A percentile compares a stretch with the other conserved stretches of the same genome.
Conservation (phyloP, 2,329 filamentous ascomycete genomes). For the Lecanicillium sp. region DNA sequence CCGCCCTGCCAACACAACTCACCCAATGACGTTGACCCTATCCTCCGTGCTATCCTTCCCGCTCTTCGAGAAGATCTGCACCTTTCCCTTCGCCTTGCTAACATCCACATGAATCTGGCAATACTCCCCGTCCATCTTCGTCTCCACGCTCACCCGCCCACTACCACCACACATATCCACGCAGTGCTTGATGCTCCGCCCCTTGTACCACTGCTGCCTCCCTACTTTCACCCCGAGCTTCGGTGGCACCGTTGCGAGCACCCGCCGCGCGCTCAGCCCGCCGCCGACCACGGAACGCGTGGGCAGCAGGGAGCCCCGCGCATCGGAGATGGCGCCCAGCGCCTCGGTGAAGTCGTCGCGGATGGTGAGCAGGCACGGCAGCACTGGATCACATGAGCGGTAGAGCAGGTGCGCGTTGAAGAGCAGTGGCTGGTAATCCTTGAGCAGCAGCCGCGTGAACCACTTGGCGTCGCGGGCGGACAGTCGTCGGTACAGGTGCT, state of each 20-base stretch:
- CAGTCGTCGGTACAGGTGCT: constrained; percentile 52
- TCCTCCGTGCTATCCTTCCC: constrained; percentile 82
- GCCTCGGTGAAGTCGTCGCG: constrained; percentile 62
- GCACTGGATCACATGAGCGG: constrained; percentile 57
- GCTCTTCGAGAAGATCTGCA: constrained; percentile 88
- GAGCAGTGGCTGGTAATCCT: constrained; percentile 63
- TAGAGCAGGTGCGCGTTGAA: constrained; percentile 54
- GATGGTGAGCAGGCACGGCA: constrained; percentile 65
- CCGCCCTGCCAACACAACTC: constrained; percentile 18
- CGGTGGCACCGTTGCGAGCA: constrained; percentile 40
- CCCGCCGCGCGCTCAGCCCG: constrained; percentile 15
- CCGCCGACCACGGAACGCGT: constrained; percentile 15
- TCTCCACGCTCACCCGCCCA: constrained; percentile 64
- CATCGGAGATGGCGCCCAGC: constrained; percentile 43
- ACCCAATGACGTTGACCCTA: constrained; percentile 53
- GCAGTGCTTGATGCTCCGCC: constrained; percentile 68
- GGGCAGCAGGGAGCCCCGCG: constrained; percentile 19
- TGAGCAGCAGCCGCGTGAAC: constrained; percentile 75
- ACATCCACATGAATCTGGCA: constrained; percentile 81
- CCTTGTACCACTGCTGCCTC: constrained; percentile 58
- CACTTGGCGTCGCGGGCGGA: constrained; percentile 73
- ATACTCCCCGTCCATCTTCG: constrained; percentile 85
- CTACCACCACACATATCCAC: constrained; percentile 54
- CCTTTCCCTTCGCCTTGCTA: constrained; percentile 42
- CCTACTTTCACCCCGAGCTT: constrained; percentile 57